Percentiles rank a stretch among this genome's conserved stretches.
These are phyloP conservation scores for Sergeia podlipaevii DNA, from an alignment of 208 protist genomes.

Conservation along the genomic window DNA sequence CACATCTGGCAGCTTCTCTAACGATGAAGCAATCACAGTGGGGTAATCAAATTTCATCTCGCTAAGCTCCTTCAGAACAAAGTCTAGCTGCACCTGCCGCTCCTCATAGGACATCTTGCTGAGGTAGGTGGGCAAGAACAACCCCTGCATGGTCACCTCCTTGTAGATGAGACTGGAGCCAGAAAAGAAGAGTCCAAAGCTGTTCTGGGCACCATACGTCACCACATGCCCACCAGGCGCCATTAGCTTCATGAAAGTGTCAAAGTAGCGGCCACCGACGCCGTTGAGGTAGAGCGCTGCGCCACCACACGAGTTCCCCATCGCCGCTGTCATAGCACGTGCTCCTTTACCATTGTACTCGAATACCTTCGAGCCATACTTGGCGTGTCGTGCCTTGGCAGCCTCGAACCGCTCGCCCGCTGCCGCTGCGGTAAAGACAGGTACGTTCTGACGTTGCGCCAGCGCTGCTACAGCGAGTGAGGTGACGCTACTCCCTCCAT, in stretches of 20 bases:
- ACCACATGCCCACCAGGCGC: constrained; percentile 51
- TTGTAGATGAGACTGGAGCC: constrained; percentile 66
- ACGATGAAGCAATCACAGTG: constrained; percentile 25
- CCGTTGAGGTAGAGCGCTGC: constrained; percentile 63
- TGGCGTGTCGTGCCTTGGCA: constrained; percentile 51
- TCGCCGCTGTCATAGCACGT: constrained; percentile 31
- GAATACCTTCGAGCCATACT: constrained; percentile 48
- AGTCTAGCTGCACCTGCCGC: constrained; percentile 63
- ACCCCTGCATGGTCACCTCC: constrained; percentile 67
- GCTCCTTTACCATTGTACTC: constrained; percentile 62
- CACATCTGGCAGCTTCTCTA: constrained; percentile 56
- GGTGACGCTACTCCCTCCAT: constrained; percentile 71
- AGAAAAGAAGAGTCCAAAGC: constrained; percentile 62
- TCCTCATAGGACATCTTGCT: constrained; percentile 28
- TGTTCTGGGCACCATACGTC: constrained; percentile 75
- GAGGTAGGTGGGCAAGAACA: constrained; percentile 59
- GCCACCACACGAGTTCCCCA: constrained; percentile 22
- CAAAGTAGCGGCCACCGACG: constrained; percentile 64
- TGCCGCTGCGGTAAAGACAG: constrained; percentile 55
- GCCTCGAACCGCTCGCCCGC: constrained; percentile 55
- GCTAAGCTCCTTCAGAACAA: constrained; percentile 43
- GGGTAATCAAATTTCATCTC: constrained; percentile 46
- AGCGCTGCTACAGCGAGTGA: constrained; percentile 64
- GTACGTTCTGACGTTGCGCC: constrained; percentile 32
- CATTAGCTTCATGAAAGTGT: constrained; percentile 59